Conservation (phyloP, 2,329 filamentous ascomycete genomes). For the Xylariales sp. region DNA sequence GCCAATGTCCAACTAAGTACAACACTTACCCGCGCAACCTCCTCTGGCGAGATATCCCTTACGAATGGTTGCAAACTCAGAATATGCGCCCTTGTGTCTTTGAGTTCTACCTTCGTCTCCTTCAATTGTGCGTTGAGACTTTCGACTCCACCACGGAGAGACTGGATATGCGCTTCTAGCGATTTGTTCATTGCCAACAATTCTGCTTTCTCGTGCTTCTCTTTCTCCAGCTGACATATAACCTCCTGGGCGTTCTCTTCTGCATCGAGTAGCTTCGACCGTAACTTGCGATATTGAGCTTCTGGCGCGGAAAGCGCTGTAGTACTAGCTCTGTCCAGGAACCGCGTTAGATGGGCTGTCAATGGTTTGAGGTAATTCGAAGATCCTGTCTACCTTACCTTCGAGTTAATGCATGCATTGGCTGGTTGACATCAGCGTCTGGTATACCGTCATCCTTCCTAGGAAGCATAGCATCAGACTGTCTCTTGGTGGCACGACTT, state of each 20-base stretch:
- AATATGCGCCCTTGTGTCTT: slow-evolving; percentile 1
- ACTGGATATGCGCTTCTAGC: not conserved
- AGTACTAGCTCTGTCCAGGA: too few species aligned
- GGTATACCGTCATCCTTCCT: too few species aligned
- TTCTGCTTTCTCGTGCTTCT: not conserved
- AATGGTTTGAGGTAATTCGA: too few species aligned
- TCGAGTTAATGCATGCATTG: too few species aligned
- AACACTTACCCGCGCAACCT: slow-evolving; percentile 6
- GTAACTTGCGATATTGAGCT: not conserved
- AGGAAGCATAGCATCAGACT: too few species aligned
- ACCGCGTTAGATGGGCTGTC: too few species aligned
- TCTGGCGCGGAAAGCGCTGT: too few species aligned
- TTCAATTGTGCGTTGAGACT: not conserved
- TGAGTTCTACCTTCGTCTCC: not conserved
- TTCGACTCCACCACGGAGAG: not conserved
- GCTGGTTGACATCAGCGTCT: too few species aligned
- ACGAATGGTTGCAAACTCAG: not conserved
- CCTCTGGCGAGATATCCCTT: slow-evolving; percentile 7
- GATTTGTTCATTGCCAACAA: not conserved
- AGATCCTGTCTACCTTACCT: too few species aligned
- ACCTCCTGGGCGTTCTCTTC: slow-evolving; percentile 14
- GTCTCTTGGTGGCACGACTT: too few species aligned
- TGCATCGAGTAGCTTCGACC: slow-evolving; percentile 25
- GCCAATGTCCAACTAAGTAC: slow-evolving; percentile 10
- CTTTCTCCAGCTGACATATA: not conserved